Evolutionary conservation across 768 basidiomycete species (phyloP).

Genomic region (Tylopilus plumbeoviolaceoides): DNA sequence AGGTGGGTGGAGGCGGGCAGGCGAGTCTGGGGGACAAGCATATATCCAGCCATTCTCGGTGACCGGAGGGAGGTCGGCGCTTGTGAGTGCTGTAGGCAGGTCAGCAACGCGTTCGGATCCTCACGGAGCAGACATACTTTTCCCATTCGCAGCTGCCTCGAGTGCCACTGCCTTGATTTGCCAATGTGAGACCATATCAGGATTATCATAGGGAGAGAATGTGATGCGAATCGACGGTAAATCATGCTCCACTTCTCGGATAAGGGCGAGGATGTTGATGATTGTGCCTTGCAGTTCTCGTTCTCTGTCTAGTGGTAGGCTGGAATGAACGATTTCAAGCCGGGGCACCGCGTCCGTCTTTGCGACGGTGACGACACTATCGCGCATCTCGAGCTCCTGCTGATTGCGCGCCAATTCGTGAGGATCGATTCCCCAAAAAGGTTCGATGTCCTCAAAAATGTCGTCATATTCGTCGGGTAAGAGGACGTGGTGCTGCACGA

Average conservation of each 20-base stretch:
- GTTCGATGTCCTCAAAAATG: conserved; percentile 35
- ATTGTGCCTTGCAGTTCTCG: no score
- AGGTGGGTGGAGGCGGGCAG: conserved; percentile 28
- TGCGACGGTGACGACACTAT: conserved; percentile 14
- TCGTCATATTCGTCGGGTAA: conserved; percentile 48
- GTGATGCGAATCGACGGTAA: no score
- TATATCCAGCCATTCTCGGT: conserved; percentile 22
- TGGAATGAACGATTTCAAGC: no score
- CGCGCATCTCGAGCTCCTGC: conserved; percentile 15
- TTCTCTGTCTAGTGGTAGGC: no score
- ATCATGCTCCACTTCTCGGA: no score
- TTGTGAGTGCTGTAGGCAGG: conserved; percentile 23
- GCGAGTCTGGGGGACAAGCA: conserved; percentile 22
- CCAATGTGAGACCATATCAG: no score
- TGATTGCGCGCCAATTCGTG: conserved; percentile 19
- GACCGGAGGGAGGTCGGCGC: conserved; percentile 33
- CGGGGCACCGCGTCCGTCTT: no score
- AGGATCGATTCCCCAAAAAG: conserved; percentile 36
- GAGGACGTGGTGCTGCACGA: conserved; percentile 34
- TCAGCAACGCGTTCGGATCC: not conserved
- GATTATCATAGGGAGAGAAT: no score
- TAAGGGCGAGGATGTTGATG: no score
- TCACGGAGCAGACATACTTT: no score
- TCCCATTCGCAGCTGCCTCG: no score
- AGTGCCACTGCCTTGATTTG: no score